These are phyloP conservation scores for Alternaria sp. DNA, from an alignment of 2,329 filamentous ascomycete genomes.

Conservation along the genomic window DNA sequence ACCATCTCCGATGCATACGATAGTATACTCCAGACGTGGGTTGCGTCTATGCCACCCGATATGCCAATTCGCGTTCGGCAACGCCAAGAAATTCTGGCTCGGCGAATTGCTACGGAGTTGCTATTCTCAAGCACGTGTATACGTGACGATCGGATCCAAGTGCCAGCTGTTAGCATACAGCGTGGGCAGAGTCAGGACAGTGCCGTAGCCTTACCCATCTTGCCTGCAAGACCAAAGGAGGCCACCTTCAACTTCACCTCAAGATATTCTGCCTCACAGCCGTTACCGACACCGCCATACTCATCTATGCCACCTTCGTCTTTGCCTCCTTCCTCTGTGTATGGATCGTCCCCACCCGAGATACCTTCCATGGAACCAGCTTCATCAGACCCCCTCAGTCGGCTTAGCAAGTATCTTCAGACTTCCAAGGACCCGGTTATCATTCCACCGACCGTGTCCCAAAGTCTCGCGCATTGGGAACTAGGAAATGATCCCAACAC, in stretches of 20 bases:
- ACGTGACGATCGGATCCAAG: constrained; percentile 4
- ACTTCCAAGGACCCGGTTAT: constrained; percentile 21
- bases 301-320: constrained; percentile 25
- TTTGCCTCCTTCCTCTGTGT: constrained; percentile 7
- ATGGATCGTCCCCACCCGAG: constrained; percentile 13
- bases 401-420: constrained; percentile 47
- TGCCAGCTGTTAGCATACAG: constrained; percentile 14
- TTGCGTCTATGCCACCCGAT: constrained; percentile 36
- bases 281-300: constrained; percentile 20
- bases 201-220: constrained; percentile 24
- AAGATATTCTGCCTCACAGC: constrained; percentile 9
- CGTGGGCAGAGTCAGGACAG: constrained; percentile 15
- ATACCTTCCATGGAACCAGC: neutral
- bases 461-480: constrained; percentile 53
- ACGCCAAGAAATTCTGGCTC: constrained; percentile 40
- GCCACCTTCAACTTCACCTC: neutral
- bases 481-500: constrained; percentile 44
- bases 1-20: constrained; percentile 41
- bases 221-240: constrained; percentile 23
- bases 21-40: constrained; percentile 38
- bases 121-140: constrained; percentile 44
- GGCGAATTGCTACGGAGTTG: constrained; percentile 47
- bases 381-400: constrained; percentile 27
- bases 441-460: constrained; percentile 42
- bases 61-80: constrained; percentile 35